Base-by-base conservation (phyloP, 2,329 filamentous ascomycete species). In the Cytospora mali region DNA sequence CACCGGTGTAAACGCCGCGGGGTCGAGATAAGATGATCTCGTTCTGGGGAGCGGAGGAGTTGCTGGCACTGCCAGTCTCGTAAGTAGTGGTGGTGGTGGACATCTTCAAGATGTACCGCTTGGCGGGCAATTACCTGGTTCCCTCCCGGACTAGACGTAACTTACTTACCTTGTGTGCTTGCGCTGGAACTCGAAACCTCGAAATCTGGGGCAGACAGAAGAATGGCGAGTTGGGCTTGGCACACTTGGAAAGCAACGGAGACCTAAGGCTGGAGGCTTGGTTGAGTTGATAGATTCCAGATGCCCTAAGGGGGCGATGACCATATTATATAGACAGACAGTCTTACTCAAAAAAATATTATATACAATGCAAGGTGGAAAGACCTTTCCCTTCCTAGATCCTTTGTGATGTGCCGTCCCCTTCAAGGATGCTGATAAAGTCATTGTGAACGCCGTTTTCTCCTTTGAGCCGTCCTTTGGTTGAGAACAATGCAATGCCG, bases 401-500 rank as follows among this genome's bases (percentile, higher is more conserved):
- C 7, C 31, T 39, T 54, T 35, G 52, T 25, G 29, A 23, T 35
- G n/a, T 54, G 14, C 52, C 33, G n/a, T 46, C 42, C 42, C 42
- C 11, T 42, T 46, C 42, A 46, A 21, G 42, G 9, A 4, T 46
- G 42, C 39, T 6, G 42, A 46, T 46, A 46, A 46, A 46, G 42
- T 23, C n/a, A 46, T 23, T 54, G 31, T 21, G 21, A 52, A 16
- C 42, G 18, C 55, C 39, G 25, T 18, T 16, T 27, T 21, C 18
- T 18, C 49, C 31, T 28, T 23, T 21, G 28, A 50, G 33, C 35
- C 28, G 25, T n/a, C 55, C 46, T 27, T 14, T 11, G 31, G 42
- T 25, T 7, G 46, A 48, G 5, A 23, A 53, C 57, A 59, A 59
- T 59, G 57, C 49, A 23, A 42, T 42, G 33, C 57, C 25, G 28